A percentile compares a stretch with the other conserved stretches of the same genome.
These are phyloP conservation scores for Debaryomyces sp. DNA, from an alignment of 1,139 yeast genomes.

Conservation along the genomic window DNA sequence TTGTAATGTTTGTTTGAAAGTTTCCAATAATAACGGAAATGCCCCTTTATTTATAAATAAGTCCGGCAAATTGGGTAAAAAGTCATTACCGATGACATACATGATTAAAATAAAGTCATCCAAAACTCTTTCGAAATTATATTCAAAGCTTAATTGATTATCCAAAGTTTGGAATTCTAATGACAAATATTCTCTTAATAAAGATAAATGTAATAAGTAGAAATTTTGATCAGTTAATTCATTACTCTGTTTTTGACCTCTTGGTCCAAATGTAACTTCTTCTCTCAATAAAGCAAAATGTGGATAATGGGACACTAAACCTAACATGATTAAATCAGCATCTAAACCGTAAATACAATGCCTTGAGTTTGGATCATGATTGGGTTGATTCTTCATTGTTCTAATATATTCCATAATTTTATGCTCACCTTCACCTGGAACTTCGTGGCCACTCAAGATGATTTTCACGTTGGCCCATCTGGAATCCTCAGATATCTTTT, in stretches of 20 bases:
- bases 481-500: slow-evolving; percentile 85
- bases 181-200: slow-evolving; percentile 88
- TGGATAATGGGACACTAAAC: slow-evolving; percentile 96
- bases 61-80: slow-evolving; percentile 96
- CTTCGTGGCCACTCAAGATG: slow-evolving; percentile 91
- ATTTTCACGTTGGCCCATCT: slow-evolving; percentile 88
- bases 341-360: slow-evolving; percentile 98
- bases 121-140: slow-evolving; percentile 82
- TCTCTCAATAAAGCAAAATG: slow-evolving; percentile 94
- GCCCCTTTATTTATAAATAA: slow-evolving; percentile 94
- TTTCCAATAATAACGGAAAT: slow-evolving; percentile 82
- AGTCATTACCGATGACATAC: slow-evolving; percentile 97
- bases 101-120: slow-evolving; percentile 92
- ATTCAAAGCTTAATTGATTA: slow-evolving; percentile 65
- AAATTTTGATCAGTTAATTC: slow-evolving; percentile 81
- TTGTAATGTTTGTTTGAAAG: slow-evolving; percentile 80
- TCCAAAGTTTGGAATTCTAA: slow-evolving; percentile 78
- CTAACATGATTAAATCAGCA: slow-evolving; percentile 96
- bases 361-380: slow-evolving; percentile 80
- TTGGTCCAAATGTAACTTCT: slow-evolving; percentile 87
- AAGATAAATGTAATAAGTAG: slow-evolving; percentile 77
- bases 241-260: slow-evolving; percentile 44
- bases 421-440: slow-evolving; percentile 99
- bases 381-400: slow-evolving; percentile 71
- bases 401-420: slow-evolving; percentile 95